Evolutionary conservation across 352 stramenopile species (phyloP).

Genomic region (Plasmopara halstedii): DNA sequence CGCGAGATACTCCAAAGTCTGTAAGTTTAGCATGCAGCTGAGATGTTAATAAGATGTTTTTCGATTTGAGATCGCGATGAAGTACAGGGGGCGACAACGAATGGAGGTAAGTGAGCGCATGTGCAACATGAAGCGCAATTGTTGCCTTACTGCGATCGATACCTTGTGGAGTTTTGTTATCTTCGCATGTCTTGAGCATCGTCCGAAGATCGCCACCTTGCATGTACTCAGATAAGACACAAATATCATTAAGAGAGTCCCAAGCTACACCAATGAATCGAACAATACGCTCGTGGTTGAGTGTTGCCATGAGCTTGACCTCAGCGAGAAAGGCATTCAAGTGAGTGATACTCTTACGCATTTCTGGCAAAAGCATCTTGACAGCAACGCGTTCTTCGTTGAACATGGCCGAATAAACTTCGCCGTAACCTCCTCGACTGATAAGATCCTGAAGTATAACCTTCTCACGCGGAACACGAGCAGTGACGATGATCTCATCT

Average conservation of each 20-base stretch:
- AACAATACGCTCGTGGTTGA: constrained; percentile 41
- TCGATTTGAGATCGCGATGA: constrained; percentile 29
- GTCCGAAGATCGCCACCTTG: constrained; percentile 29
- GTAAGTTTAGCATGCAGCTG: constrained; percentile 25
- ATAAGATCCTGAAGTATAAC: constrained; percentile 20
- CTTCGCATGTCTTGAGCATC: constrained; percentile 26
- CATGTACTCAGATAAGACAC: constrained; percentile 46
- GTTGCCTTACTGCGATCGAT: constrained; percentile 23
- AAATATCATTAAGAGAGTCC: constrained; percentile 34
- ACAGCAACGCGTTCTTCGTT: constrained; percentile 21
- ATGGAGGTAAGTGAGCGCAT: constrained; percentile 36
- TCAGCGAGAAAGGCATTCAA: constrained; percentile 26
- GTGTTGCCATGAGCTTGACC: constrained; percentile 25
- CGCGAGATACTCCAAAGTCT: constrained; percentile 32
- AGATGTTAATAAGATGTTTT: constrained; percentile 26
- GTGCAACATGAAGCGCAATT: constrained; percentile 26
- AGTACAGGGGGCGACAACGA: constrained; percentile 22
- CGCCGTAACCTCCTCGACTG: constrained; percentile 27
- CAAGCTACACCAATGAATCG: constrained; percentile 41
- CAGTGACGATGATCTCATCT: constrained; percentile 33
- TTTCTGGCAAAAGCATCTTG: constrained; percentile 31
- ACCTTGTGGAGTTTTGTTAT: constrained; percentile 12
- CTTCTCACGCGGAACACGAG: constrained; percentile 21
- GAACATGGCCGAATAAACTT: constrained; percentile 22
- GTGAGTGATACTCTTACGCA: constrained; percentile 26